phyloP scores from a whole-genome alignment of 805 yeast genomes.

The Hanseniaspora vineae region DNA sequence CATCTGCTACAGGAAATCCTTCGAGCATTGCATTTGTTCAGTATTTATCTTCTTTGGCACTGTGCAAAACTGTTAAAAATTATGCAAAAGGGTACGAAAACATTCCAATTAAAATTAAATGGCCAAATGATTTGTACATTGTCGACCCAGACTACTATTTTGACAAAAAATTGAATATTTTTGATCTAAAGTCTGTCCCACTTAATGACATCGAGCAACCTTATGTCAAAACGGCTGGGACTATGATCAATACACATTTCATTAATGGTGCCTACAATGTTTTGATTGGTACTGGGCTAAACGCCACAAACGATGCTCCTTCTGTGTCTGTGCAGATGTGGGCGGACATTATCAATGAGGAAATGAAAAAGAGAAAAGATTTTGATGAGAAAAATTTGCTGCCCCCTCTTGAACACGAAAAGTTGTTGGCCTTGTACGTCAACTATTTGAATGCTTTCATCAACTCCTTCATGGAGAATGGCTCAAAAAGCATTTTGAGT shows the following conservation, averaged over 20 bases:
- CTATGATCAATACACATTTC: slow-evolving; percentile 68
- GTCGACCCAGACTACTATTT: slow-evolving; percentile 47
- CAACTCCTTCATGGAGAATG: slow-evolving; percentile 43
- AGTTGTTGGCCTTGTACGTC: slow-evolving; percentile 45
- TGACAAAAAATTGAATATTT: slow-evolving; percentile 15
- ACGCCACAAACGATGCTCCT: slow-evolving; percentile 76
- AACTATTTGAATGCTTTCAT: slow-evolving; percentile 52
- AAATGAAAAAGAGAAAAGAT: slow-evolving; percentile 31
- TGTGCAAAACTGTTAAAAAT: slow-evolving; percentile 59
- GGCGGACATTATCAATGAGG: slow-evolving; percentile 44
- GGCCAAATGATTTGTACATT: slow-evolving; percentile 94
- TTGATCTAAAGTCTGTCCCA: slow-evolving; percentile 21
- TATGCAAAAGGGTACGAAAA: slow-evolving; percentile 54
- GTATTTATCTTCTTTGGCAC: slow-evolving; percentile 71
- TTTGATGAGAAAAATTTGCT: slow-evolving; percentile 18
- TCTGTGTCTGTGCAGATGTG: slow-evolving; percentile 77
- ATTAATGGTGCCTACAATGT: slow-evolving; percentile 43
- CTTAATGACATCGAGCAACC: slow-evolving; percentile 47
- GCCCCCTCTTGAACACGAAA: slow-evolving; percentile 33
- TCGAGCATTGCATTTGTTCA: slow-evolving; percentile 74
- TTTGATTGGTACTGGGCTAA: slow-evolving; percentile 80
- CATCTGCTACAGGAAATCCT: slow-evolving; percentile 31
- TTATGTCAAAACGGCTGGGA: slow-evolving; percentile 71
- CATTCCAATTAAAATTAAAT: slow-evolving; percentile 71
- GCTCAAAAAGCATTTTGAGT: slow-evolving; percentile 53